Base-by-base conservation (phyloP, 768 basidiomycete species). In the Podaxis pistillaris region DNA sequence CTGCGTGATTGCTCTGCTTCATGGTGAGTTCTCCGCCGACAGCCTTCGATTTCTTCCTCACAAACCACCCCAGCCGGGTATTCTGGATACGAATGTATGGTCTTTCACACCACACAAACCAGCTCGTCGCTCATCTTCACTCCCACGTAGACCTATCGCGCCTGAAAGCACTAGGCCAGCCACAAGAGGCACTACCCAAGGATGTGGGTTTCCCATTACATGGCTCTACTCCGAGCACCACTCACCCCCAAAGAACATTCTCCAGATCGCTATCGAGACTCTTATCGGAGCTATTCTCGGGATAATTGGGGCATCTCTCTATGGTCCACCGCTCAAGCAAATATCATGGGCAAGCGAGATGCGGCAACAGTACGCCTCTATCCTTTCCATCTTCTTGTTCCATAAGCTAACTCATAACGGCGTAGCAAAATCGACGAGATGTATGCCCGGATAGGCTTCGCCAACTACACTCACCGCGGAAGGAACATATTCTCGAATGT, bases 311-410 rank as follows among this genome's bases (percentile, higher is more conserved):
- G 89, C 90, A 36, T 84, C 86, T n/a, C 68, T 91, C 63, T 87
- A 83, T 66, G 81, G 88, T 6, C 84, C 91, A 0, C 71, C 79
- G 36, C 74, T 94, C 37, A 91, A 88, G 67, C 90, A 93, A 68
- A 91, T 94, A 63, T 89, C 89, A 37, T 95, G 92, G 93, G 84
- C 91, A 17, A 92, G 90, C 67, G 93, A 96, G 75, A 94, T 94
- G 93, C 83, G 83, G 68, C 87, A 83, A 70, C 82, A 88, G 93
- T 93, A 67, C 67, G 85, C 17, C 33, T 54, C 60, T 41, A 37
- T 52, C 28, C 59, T 22, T n/a, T 61, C 51, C 41, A 30, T 60
- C 22, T 33, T 30, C 28, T 60, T 51, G 56, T 55, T 61, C 62
- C n/a, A 60, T 19, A 7, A 44, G 12, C 40, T 49, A 46, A 40